These are phyloP conservation scores for Fomitopsis pinicola DNA, from an alignment of 1,284 basidiomycete species.

Conservation along the genomic window DNA sequence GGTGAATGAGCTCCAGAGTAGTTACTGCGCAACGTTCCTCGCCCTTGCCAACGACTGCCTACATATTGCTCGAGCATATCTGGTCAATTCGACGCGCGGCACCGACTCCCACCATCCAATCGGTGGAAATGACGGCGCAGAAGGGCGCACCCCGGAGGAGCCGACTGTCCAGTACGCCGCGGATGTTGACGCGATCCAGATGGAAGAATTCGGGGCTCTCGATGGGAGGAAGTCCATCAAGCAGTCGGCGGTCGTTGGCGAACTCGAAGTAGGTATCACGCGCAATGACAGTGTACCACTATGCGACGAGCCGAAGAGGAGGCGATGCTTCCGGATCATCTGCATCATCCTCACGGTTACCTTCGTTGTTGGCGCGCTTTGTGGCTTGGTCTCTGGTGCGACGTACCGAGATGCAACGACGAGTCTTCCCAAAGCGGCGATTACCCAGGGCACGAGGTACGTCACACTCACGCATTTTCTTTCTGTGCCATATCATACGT, in stretches of 20 bases:
- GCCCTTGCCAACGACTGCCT: slow-evolving; percentile 21
- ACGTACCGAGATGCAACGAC: slow-evolving; percentile 17
- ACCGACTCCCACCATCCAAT: background rate
- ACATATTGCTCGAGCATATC: slow-evolving; percentile 23
- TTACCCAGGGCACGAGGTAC: slow-evolving; percentile 19
- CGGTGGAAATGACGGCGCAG: background rate
- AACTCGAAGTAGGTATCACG: background rate
- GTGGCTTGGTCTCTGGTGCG: slow-evolving; percentile 23
- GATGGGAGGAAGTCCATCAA: background rate
- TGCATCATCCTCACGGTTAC: background rate
- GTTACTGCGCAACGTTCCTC: slow-evolving; percentile 26
- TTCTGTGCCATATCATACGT: no score
- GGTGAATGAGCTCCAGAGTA: slow-evolving; percentile 28
- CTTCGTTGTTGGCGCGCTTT: slow-evolving; percentile 14
- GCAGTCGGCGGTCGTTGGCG: background rate
- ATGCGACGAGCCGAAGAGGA: background rate
- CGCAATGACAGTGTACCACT: background rate
- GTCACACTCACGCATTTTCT: background rate
- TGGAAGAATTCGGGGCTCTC: background rate
- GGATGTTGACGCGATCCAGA: background rate
- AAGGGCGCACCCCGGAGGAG: background rate
- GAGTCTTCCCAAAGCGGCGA: slow-evolving; percentile 9
- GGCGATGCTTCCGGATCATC: background rate
- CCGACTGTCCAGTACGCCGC: background rate
- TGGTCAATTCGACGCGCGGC: slow-evolving; percentile 24